Conservation (phyloP, 805 yeast genomes). For the Candida ascalaphidarum region DNA sequence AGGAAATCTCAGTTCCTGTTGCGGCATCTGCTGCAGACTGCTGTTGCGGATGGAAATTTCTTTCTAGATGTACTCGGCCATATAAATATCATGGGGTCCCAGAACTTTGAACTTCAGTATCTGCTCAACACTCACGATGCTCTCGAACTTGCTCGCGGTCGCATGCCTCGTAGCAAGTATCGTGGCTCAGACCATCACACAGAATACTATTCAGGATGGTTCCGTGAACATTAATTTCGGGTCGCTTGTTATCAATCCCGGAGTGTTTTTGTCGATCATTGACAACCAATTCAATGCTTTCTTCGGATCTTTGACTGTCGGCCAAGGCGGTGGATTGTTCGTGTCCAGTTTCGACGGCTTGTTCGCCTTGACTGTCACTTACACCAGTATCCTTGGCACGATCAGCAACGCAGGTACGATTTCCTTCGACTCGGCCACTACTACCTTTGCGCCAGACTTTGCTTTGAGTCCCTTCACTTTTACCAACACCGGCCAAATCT, state of each 20-base stretch:
- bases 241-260: slow-evolving; percentile 4
- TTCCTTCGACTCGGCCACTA: slow-evolving; percentile 8
- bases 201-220: slow-evolving; percentile 1
- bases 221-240: slow-evolving; percentile 7
- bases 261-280: slow-evolving; percentile 10
- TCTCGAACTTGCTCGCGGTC: too few relatives aligned
- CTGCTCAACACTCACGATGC: too few relatives aligned
- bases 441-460: slow-evolving; percentile 7
- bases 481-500: slow-evolving; percentile 9
- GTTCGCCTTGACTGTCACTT: slow-evolving; percentile 7
- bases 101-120: too few relatives aligned
- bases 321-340: slow-evolving; percentile 5
- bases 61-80: too few relatives aligned
- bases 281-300: slow-evolving; percentile 6
- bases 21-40: too few relatives aligned
- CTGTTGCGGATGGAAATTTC: too few relatives aligned
- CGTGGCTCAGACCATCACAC: too few relatives aligned
- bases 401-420: slow-evolving; percentile 13
- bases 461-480: slow-evolving; percentile 5
- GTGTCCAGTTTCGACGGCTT: slow-evolving; percentile 5
- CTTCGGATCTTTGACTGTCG: slow-evolving; percentile 1
- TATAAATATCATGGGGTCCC: too few relatives aligned
- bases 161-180: too few relatives aligned
- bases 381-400: slow-evolving; percentile 2
- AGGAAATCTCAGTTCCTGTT: too few relatives aligned